phyloP scores from a whole-genome alignment of 1,139 yeast species.

The Saccharomyces hybrid region DNA sequence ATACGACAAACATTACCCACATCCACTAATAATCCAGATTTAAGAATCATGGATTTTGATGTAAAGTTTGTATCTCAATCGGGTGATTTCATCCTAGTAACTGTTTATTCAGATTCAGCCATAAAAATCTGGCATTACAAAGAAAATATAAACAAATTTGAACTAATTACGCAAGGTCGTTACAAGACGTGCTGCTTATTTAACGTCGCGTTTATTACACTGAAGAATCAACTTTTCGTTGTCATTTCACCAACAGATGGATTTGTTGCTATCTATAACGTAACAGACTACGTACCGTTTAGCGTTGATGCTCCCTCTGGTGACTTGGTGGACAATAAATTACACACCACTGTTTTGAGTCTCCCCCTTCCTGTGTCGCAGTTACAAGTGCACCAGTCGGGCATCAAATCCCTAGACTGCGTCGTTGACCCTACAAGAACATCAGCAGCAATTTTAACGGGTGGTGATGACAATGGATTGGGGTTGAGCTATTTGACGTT shows the following conservation, averaged over 20 bases:
- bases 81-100: conserved; percentile 42
- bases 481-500: conserved; percentile 38
- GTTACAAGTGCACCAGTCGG: conserved; percentile 66
- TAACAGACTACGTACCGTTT: conserved; percentile 32
- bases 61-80: conserved; percentile 32
- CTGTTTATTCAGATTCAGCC: conserved; percentile 80
- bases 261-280: conserved; percentile 52
- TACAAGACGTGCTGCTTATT: conserved; percentile 74
- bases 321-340: background rate
- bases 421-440: conserved; percentile 17
- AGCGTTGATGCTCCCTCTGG: conserved; percentile 1
- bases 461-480: conserved; percentile 89
- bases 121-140: conserved; percentile 59
- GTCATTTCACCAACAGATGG: conserved; percentile 81
- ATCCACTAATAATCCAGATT: conserved; percentile 54
- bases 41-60: conserved; percentile 82
- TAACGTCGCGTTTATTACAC: conserved; percentile 44
- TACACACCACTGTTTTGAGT: background rate
- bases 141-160: conserved; percentile 35
- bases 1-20: conserved; percentile 45
- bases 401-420: conserved; percentile 51
- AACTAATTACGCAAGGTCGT: conserved; percentile 38
- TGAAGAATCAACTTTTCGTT: conserved; percentile 33
- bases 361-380: background rate
- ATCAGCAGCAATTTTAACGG: conserved; percentile 46